These are phyloP conservation scores for Pichia inconspicua DNA, from an alignment of 1,139 yeast genomes.

Conservation along the genomic window DNA sequence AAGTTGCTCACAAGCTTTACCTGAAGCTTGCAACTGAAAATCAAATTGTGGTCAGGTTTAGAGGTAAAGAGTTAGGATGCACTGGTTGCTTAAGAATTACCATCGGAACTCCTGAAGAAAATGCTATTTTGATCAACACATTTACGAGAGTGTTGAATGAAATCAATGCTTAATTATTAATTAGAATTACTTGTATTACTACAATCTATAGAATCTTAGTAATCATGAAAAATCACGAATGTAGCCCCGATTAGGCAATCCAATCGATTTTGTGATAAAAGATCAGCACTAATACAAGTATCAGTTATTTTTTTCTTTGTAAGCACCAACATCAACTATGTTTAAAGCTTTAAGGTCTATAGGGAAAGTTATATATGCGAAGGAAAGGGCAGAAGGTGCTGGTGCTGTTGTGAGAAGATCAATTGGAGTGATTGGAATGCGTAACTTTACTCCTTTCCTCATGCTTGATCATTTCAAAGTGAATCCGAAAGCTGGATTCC, in stretches of 20 bases:
- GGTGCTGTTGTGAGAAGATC: slow-evolving; percentile 83
- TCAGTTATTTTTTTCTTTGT: no score
- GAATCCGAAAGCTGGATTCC: slow-evolving; percentile 58
- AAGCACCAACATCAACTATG: neutral
- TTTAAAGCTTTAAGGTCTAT: slow-evolving; percentile 38
- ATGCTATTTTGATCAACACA: slow-evolving; percentile 45
- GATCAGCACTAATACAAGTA: no score
- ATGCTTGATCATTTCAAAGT: slow-evolving; percentile 75
- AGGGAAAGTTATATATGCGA: slow-evolving; percentile 51
- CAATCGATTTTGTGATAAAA: no score
- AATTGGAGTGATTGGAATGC: slow-evolving; percentile 58
- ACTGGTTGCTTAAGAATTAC: slow-evolving; percentile 81
- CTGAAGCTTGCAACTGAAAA: slow-evolving; percentile 59
- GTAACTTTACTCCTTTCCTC: slow-evolving; percentile 76
- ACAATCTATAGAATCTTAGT: neutral
- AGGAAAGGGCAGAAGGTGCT: slow-evolving; percentile 77
- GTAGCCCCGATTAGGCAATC: neutral
- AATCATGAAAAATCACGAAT: neutral
- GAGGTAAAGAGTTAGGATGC: slow-evolving; percentile 89
- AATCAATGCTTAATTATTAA: slow-evolving; percentile 1
- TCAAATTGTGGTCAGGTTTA: slow-evolving; percentile 77
- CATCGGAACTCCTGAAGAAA: slow-evolving; percentile 76
- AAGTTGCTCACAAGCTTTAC: slow-evolving; percentile 62
- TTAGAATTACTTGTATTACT: neutral
- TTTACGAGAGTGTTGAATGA: slow-evolving; percentile 34